phyloP scores from a whole-genome alignment of 805 yeast species.

The Blastobotrys americana region DNA sequence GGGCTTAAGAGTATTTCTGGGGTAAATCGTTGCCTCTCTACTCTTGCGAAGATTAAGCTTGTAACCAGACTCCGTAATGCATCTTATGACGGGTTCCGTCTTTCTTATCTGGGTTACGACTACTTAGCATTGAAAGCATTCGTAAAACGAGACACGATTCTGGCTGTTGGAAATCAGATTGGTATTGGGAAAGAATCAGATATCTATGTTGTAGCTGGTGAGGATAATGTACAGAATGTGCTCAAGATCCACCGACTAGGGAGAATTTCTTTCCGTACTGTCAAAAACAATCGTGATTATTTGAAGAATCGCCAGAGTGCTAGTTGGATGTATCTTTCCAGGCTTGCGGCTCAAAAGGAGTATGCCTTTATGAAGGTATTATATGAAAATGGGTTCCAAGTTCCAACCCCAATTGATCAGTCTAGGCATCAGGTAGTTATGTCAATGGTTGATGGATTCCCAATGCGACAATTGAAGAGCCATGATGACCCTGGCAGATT shows the following conservation, averaged over 20 bases:
- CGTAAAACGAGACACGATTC: conserved; percentile 63
- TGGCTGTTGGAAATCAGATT: conserved; percentile 76
- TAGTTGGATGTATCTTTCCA: conserved; percentile 88
- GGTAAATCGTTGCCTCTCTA: conserved; percentile 71
- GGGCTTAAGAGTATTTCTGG: conserved; percentile 68
- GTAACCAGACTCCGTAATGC: conserved; percentile 79
- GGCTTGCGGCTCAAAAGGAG: conserved; percentile 89
- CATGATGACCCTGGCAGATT: conserved; percentile 63
- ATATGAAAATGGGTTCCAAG: conserved; percentile 66
- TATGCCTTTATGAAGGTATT: conserved; percentile 78
- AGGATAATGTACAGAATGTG: conserved; percentile 58
- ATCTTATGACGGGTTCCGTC: conserved; percentile 87
- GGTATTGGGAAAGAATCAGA: conserved; percentile 99
- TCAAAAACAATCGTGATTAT: conserved; percentile 90
- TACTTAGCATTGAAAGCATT: conserved; percentile 83
- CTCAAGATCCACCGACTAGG: conserved; percentile 91
- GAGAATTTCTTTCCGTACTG: conserved; percentile 85
- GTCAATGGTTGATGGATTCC: conserved; percentile 85
- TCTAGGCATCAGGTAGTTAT: conserved; percentile 89
- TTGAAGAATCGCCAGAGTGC: conserved; percentile 62
- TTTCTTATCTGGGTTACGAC: conserved; percentile 87
- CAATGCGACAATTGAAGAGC: conserved; percentile 74
- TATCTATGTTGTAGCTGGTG: conserved; percentile 73
- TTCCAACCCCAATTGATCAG: conserved; percentile 83
- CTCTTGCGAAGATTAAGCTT: conserved; percentile 77